Base-by-base conservation (phyloP, 2,329 filamentous ascomycete genomes). In the Aquanectria penicillioides region DNA sequence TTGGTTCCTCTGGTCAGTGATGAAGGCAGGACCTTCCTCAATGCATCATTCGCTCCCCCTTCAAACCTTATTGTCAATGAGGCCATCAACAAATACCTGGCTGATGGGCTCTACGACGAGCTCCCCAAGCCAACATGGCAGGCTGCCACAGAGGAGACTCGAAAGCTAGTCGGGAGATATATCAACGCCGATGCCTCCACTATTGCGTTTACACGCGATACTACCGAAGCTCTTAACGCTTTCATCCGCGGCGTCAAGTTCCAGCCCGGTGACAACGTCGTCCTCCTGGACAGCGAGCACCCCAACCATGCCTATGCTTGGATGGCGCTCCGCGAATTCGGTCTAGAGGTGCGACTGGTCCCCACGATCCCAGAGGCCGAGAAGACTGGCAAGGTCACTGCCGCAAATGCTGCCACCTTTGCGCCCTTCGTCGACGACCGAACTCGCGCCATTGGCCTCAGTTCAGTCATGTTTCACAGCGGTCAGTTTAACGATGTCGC, bases 381-480 rank as follows among this genome's bases (percentile, higher is more conserved):
- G 4, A 43, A 18, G 15, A 31, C 18, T 2, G 33, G 38, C 7
- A 37, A 57, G 9, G 54, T 48, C 23, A 47, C 28, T 3, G 18
- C 47, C 1, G 57, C 57, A 3, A 61, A 57, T 13, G 57, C 57
- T 6, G 29, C 33, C 2, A 53, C 57, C 4, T 71, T 75, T 23
- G 63, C 63, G 4, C 69, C 73, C 2, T 73, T 55, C 25, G 69
- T 75, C 7, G 73, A 75, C 51, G 56, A 47, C 0, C 55, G 69
- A 18, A 75, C 73, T 1, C 61, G 66, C 5, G 71, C 68, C 11
- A 70, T 75, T 23, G 73, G 73, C 1, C 37, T 75, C 13, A 72
- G 68, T 47, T 73, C 73, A 5, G 46, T 75, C 28, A 71, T 74
- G 64, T 75, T 74, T 52, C 73, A 75, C 49, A 66, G 63, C 29